Base-by-base conservation (phyloP, 148 eudicot species). In the Heliosperma pusillum region DNA sequence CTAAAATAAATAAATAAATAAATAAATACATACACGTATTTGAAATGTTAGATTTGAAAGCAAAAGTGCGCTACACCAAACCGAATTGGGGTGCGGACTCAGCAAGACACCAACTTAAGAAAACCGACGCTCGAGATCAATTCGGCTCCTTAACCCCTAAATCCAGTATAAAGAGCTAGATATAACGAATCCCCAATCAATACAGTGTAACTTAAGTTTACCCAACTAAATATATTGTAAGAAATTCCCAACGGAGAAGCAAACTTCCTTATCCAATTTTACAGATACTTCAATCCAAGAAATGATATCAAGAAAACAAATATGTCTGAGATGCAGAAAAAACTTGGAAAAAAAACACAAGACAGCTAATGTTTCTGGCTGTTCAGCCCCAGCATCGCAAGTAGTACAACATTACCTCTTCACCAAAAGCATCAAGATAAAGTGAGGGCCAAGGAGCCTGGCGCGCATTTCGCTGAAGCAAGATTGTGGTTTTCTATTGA, bases 361-460 rank as follows among this genome's bases (percentile, higher is more conserved):
- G 30, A 21, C 13, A 55, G 71, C 57, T 24, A 40, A 71, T 55
- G 24, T 55, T 24, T 8, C 44, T 15, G 69, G 2, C 55, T 33
- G 2, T 55, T 25, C 63, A 50, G 36, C 9, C 42, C 0, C 72
- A 66, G 8, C 70, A 66, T 20, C 10, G 50, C 70, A 69, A 69
- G n/a, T 20, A 69, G 58, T 55, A 16, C 2, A 19, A 61, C 30
- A 40, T 66, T 90, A 92, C 99, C 97, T 92, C 99, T 89, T 95
- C 99, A 69, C 99, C 99, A 79, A 80, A 95, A 72, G 89, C 85
- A 82, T 95, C 99, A 85, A 95, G 91, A 87, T 95, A 95, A 1
- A 90, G 99, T 12, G 99, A 95, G 55, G 93, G 91, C 99, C 99
- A 95, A 74, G 80, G 87, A 59, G 97, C 90, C 77, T 89, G 99